Conservation (phyloP, 2,329 filamentous ascomycete genomes). For the Aureobasidium melanogenum region DNA sequence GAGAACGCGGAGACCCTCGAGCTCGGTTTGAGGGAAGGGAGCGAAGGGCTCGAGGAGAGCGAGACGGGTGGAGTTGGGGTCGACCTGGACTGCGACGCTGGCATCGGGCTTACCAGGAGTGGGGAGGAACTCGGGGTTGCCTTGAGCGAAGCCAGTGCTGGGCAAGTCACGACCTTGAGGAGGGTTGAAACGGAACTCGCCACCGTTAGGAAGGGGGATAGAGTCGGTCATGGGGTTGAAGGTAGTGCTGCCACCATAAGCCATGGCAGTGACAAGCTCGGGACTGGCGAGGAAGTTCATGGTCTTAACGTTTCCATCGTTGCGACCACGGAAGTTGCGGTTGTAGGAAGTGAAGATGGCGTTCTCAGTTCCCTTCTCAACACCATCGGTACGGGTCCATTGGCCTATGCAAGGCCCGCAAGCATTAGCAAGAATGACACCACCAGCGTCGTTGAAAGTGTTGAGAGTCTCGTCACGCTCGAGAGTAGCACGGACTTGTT, state of each 20-base stretch:
- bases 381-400: slow-evolving; percentile 85
- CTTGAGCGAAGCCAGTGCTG: slow-evolving; percentile 68
- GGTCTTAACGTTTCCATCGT: slow-evolving; percentile 90
- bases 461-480: slow-evolving; percentile 79
- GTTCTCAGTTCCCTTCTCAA: slow-evolving; percentile 77
- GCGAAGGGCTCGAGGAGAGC: slow-evolving; percentile 86
- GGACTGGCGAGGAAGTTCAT: slow-evolving; percentile 99
- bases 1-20: slow-evolving; percentile 71
- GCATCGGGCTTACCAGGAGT: slow-evolving; percentile 64
- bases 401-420: slow-evolving; percentile 85
- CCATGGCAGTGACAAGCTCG: slow-evolving; percentile 92
- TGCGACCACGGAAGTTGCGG: slow-evolving; percentile 93
- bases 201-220: slow-evolving; percentile 68
- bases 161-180: slow-evolving; percentile 55
- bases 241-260: slow-evolving; percentile 78
- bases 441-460: slow-evolving; percentile 79
- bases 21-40: slow-evolving; percentile 68
- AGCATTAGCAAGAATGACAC: slow-evolving; percentile 84
- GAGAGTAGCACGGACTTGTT: slow-evolving; percentile 91
- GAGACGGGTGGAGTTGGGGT: slow-evolving; percentile 80
- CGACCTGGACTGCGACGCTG: slow-evolving; percentile 63
- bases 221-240: slow-evolving; percentile 94
- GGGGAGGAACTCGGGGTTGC: slow-evolving; percentile 65
- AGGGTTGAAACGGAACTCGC: slow-evolving; percentile 71
- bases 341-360: slow-evolving; percentile 97